phyloP scores from a whole-genome alignment of 139 green algal genomes.

The Chlamydomonas eustigma region DNA sequence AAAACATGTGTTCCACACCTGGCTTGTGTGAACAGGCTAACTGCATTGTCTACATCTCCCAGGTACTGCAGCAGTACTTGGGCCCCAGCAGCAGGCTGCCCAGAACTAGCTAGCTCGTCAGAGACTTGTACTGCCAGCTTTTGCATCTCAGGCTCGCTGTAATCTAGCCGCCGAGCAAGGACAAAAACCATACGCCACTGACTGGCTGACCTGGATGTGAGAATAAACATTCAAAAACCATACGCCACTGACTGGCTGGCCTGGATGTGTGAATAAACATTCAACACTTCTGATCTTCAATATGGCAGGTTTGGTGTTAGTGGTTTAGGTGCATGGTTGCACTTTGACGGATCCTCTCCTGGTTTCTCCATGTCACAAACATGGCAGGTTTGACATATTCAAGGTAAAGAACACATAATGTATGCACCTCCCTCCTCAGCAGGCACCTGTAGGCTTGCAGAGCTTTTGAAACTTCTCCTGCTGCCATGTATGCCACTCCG shows the following conservation, averaged over 20 bases:
- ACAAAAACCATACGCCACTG: constrained; percentile 72
- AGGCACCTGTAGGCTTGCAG: constrained; percentile 62
- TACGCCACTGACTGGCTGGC: constrained; percentile 53
- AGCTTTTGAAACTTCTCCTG: constrained; percentile 42
- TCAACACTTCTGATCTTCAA: constrained; percentile 70
- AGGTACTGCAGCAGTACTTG: constrained; percentile 62
- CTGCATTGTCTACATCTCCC: constrained; percentile 55
- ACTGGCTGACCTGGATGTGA: neutral
- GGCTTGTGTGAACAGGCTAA: constrained; percentile 51
- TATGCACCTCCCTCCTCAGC: too few species aligned
- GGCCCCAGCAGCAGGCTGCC: constrained; percentile 56
- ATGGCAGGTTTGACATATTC: too few species aligned
- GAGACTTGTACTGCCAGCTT: constrained; percentile 60
- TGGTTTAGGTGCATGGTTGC: too few species aligned
- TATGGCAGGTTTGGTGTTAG: neutral
- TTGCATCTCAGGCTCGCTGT: constrained; percentile 15
- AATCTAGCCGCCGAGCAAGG: constrained; percentile 59
- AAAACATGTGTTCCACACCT: too few species aligned
- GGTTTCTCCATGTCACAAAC: too few species aligned
- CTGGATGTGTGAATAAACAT: too few species aligned
- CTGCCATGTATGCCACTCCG: constrained; percentile 66
- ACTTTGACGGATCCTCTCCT: too few species aligned
- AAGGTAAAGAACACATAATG: too few species aligned
- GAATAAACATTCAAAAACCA: too few species aligned
- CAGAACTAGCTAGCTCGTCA: constrained; percentile 54